Evolutionary conservation across 208 protist species (phyloP), one percentile per base, ranked within the genome.

Genomic region (Sergeia podlipaevii): DNA sequence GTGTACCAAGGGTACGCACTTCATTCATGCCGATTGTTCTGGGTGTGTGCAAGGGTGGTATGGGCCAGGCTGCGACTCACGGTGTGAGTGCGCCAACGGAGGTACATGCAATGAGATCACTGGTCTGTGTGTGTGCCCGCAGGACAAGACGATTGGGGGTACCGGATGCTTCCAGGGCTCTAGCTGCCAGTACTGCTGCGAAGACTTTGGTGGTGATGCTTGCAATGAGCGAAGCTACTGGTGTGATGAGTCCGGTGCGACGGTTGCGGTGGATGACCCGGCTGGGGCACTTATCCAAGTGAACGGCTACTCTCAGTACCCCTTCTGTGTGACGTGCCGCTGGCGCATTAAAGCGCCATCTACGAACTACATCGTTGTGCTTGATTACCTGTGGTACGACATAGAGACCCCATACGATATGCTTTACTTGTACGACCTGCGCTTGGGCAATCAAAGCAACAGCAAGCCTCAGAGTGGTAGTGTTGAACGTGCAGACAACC

Each of bases 141-240:
- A 77, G 33, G 57, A 74, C 34, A 39, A 10, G 27, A 64, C 47
- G 21, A 20, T 46, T 36, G 72, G 62, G 39, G 73, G 67, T 8
- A 36, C 29, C 8, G 65, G 76, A 26, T 93, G 85, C 62, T 89
- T 77, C 46, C 28, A 59, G 17, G 85, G 85, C 11, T 28, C 67
- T 20, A 55, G 59, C 41, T 93, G 85, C 42, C 65, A 89, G 70
- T 81, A 77, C 60, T 93, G 85, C 60, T 93, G 85, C 60, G 61
- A 52, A 10, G 74, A 66, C 18, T 78, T 75, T 57, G 55, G 57
- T 27, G 85, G 85, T n/a, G 51, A 64, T 13, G 38, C 36, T 13
- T 93, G 85, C 51, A 70, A 75, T 34, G 46, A 82, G 39, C 49
- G 61, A 32, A 90, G 81, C 54, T 87, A 88, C 53, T 93, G 85